Evolutionary conservation across 441 rosid species (phyloP).

Genomic region (Pelargonium fulgidum): DNA sequence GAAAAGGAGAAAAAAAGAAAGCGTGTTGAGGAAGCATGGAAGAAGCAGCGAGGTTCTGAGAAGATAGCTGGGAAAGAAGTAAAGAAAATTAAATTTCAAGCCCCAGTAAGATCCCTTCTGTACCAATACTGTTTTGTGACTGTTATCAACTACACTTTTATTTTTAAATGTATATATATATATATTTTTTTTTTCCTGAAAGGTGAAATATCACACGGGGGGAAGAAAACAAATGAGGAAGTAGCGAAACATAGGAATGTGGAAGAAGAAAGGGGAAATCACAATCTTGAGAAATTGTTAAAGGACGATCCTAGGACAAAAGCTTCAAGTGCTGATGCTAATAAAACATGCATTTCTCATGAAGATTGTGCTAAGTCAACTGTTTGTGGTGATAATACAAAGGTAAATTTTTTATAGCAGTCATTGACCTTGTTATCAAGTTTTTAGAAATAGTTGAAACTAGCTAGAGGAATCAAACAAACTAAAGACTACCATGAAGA

Average conservation of each 20-base stretch:
- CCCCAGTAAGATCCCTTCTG: constrained; percentile 34
- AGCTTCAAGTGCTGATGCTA: constrained; percentile 29
- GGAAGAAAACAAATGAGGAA: constrained; percentile 31
- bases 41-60: constrained; percentile 42
- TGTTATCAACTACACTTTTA: constrained; percentile 16
- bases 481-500: background rate
- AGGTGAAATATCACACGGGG: constrained; percentile 35
- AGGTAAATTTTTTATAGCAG: constrained; percentile 40
- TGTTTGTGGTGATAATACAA: constrained; percentile 28
- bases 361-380: constrained; percentile 25
- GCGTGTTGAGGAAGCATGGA: constrained; percentile 53
- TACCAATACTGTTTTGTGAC: background rate
- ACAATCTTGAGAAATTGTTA: constrained; percentile 22
- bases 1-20: constrained; percentile 67
- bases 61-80: constrained; percentile 38
- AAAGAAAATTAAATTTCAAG: constrained; percentile 39
- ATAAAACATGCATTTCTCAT: constrained; percentile 27
- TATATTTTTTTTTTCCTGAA: constrained; percentile 7
- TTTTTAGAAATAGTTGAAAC: constrained; percentile 1
- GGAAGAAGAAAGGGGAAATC: constrained; percentile 24
- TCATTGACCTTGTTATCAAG: background rate
- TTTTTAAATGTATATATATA: constrained; percentile 8
- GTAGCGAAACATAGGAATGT: constrained; percentile 28
- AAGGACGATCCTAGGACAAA: constrained; percentile 25
- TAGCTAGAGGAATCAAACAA: background rate